Conservation (phyloP, 2,329 filamentous ascomycete species). For the Exophiala sp. region DNA sequence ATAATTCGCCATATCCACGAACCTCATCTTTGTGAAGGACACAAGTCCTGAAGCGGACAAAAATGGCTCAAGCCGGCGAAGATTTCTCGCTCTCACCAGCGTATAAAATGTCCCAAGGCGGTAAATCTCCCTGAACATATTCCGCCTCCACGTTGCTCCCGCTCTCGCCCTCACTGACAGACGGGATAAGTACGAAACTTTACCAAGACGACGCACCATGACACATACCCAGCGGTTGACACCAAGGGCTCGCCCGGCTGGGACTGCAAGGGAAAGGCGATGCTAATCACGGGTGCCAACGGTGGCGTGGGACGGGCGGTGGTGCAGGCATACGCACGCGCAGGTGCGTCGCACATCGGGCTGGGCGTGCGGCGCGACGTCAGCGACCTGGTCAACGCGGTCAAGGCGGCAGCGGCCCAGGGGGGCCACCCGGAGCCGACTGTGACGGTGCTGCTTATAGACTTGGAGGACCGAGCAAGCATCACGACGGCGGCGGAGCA, state of each 20-base stretch:
- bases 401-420: slow-evolving; percentile 29
- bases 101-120: slow-evolving; percentile 5
- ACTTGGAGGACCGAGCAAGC: slow-evolving; percentile 31
- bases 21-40: neutral
- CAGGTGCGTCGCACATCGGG: slow-evolving; percentile 38
- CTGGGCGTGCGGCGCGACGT: slow-evolving; percentile 30
- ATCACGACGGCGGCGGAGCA: slow-evolving; percentile 30
- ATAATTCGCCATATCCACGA: neutral
- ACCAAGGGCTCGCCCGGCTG: slow-evolving; percentile 29
- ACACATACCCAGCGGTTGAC: slow-evolving; percentile 55
- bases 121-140: slow-evolving; percentile 2
- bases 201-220: slow-evolving; percentile 33
- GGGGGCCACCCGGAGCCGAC: slow-evolving; percentile 30
- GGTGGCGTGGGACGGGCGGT: slow-evolving; percentile 37
- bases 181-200: slow-evolving; percentile 10
- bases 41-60: slow-evolving; percentile 2
- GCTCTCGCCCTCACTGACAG: slow-evolving; percentile 2
- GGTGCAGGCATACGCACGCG: slow-evolving; percentile 31
- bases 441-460: slow-evolving; percentile 32
- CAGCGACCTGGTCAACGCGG: slow-evolving; percentile 18
- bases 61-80: slow-evolving; percentile 2
- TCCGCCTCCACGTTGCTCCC: slow-evolving; percentile 1
- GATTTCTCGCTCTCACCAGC: slow-evolving; percentile 6
- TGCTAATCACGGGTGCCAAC: slow-evolving; percentile 37
- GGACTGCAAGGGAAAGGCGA: slow-evolving; percentile 32